Evolutionary conservation across 2,329 filamentous ascomycete genomes (phyloP).

Genomic region (Pseudofabraea citricarpa): DNA sequence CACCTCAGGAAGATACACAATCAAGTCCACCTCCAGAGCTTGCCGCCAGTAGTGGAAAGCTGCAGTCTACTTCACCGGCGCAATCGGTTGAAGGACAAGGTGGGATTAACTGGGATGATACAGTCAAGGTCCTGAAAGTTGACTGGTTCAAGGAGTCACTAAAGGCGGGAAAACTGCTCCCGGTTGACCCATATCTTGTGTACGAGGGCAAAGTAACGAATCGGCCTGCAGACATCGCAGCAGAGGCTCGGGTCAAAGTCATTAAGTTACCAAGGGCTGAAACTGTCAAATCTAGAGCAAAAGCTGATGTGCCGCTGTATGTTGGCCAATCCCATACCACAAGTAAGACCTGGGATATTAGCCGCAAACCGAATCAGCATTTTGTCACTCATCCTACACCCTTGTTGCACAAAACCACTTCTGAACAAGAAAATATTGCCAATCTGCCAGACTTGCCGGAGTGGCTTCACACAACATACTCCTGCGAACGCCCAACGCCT

Average conservation of each 20-base stretch:
- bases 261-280: constrained; percentile 10
- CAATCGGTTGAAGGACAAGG: not conserved
- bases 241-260: constrained; percentile 20
- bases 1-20: not conserved
- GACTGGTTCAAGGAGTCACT: constrained; percentile 54
- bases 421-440: constrained; percentile 62
- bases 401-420: constrained; percentile 67
- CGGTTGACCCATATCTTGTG: constrained; percentile 46
- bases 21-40: not conserved
- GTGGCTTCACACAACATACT: constrained; percentile 62
- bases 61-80: not conserved
- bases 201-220: constrained; percentile 39
- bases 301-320: constrained; percentile 14
- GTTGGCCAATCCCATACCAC: constrained; percentile 18
- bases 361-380: constrained; percentile 3
- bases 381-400: constrained; percentile 31
- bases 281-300: constrained; percentile 24
- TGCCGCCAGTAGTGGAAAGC: not conserved
- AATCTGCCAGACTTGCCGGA: constrained; percentile 62
- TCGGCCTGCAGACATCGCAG: constrained; percentile 4
- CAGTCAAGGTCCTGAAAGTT: constrained; percentile 51
- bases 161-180: constrained; percentile 37
- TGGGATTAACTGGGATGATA: constrained; percentile 11
- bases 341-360: constrained; percentile 10
- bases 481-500: constrained; percentile 76